Conservation (phyloP, 306 rosid genomes). For the Boehmeria nivea region DNA sequence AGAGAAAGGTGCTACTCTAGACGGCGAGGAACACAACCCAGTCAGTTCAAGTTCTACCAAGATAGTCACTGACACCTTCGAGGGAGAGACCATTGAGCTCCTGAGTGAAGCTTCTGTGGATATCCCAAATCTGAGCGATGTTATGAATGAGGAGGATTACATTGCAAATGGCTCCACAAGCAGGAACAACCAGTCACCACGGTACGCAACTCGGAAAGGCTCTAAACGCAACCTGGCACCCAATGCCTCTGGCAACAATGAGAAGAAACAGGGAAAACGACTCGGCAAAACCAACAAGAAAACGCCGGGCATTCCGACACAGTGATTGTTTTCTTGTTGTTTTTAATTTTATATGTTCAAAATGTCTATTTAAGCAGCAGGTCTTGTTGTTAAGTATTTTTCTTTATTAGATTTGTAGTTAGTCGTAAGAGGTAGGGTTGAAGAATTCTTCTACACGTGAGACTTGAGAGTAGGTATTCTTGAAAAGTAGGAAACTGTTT, state of each 20-base stretch:
- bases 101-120: conserved; percentile 40
- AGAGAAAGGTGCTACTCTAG: conserved; percentile 28
- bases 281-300: conserved; percentile 45
- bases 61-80: conserved; percentile 22
- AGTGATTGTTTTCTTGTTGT: not conserved
- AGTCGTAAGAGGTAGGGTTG: no score
- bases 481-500: no score
- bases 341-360: not conserved
- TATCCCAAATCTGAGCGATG: conserved; percentile 33
- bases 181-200: conserved; percentile 50
- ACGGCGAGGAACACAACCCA: conserved; percentile 25
- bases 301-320: conserved; percentile 17
- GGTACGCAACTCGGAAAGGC: conserved; percentile 31
- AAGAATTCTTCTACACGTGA: no score
- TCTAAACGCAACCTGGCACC: no score
- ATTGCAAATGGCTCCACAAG: conserved; percentile 27
- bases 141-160: conserved; percentile 29
- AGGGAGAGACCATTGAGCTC: conserved; percentile 36
- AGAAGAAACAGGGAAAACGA: conserved; percentile 42
- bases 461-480: no score
- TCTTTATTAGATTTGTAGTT: no score
- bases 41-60: conserved; percentile 30
- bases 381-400: not conserved
- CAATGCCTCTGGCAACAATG: conserved; percentile 16
- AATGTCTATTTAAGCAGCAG: not conserved